Evolutionary conservation across 495 filamentous ascomycete genomes (phyloP), one percentile per base, ranked within the genome.

Genomic region (Trichoderma gamsii): DNA sequence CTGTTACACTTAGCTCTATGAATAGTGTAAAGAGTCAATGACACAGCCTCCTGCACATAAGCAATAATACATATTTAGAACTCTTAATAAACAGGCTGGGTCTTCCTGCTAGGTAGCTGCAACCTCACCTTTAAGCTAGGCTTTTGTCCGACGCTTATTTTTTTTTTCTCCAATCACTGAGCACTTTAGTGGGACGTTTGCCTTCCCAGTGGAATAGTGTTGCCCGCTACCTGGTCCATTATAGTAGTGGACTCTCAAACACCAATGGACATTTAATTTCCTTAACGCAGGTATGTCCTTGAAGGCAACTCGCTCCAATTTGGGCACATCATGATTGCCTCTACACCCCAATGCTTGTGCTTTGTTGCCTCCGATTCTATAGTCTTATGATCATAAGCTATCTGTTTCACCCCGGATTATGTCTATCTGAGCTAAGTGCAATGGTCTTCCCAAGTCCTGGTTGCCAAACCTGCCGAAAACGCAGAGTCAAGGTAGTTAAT

Each of bases 361-460:
- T 46, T 46, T 11, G 4, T 46, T 46, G 12, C 4, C 2, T 18
- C 43, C 5, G 2, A 16, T 46, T 46, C 0, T 46, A 4, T 18
- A 11, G 43, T 4, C 12, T 46, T 46, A 1, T 18, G 12, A 4
- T 11, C 18, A 46, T 13, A 15, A 12, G 18, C 43, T 12, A 44
- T 6, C 41, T 12, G 9, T 44, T 44, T 16, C 41, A 7, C 41
- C 7, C 41, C 43, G 18, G 0, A 2, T 15, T 11, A 46, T 18
- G 43, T 46, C 43, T 46, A 15, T 46, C 9, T 46, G 18, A 46
- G 18, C 43, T 6, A 46, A 18, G 43, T 46, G 9, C 66, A 69
- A 72, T 66, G 46, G 69, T 67, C 16, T 69, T 43, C 27, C 65
- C 70, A 64, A 72, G 65, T 35, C 65, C 65, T 9, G 65, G 35